Evolutionary conservation across 108 stramenopile species (phyloP).

Genomic region (Skeletonema marinoi): DNA sequence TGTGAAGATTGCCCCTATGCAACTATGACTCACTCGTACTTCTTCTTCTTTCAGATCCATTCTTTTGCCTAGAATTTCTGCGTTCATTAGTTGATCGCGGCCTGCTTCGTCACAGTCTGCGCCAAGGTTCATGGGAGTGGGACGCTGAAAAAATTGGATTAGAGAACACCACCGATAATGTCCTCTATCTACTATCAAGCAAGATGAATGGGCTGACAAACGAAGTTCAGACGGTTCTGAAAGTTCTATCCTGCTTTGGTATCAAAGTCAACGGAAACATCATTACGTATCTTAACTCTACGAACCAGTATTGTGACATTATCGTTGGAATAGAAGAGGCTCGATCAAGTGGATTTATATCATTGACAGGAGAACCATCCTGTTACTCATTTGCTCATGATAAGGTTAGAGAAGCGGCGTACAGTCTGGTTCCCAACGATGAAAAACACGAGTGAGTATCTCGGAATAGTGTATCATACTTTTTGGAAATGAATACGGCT

Average conservation of each 20-base stretch:
- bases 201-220: constrained; percentile 37
- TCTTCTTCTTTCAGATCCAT: constrained; percentile 12
- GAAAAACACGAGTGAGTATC: constrained; percentile 8
- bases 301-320: background rate
- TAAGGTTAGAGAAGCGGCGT: constrained; percentile 59
- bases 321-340: constrained; percentile 8
- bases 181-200: constrained; percentile 37
- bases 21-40: background rate
- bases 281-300: background rate
- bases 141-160: constrained; percentile 18
- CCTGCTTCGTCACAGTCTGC: constrained; percentile 17
- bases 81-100: constrained; percentile 22
- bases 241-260: constrained; percentile 45
- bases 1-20: background rate
- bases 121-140: constrained; percentile 30
- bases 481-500: background rate
- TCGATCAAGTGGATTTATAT: constrained; percentile 24
- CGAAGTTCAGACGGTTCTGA: constrained; percentile 22
- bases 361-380: background rate
- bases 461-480: background rate
- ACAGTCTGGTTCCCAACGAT: constrained; percentile 39
- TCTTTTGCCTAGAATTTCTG: constrained; percentile 30
- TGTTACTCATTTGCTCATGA: constrained; percentile 53
- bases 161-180: constrained; percentile 42
- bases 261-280: constrained; percentile 21